Base-by-base conservation (phyloP, 164 flowering plant species). In the Berberis thunbergii region DNA sequence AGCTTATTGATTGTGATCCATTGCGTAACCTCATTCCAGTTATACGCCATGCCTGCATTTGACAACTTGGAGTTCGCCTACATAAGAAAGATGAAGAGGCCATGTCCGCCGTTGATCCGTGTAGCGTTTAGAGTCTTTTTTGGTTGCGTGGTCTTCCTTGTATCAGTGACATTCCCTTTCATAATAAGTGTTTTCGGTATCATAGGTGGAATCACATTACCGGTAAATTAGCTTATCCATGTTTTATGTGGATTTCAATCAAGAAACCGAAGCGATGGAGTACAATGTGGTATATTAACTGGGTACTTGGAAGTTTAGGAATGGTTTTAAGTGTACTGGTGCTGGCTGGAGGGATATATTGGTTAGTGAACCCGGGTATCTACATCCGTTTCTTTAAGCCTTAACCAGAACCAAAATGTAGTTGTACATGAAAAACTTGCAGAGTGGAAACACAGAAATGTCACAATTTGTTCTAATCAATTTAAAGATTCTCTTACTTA, bases 201-300 rank as follows among this genome's bases (percentile, higher is more conserved):
- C 1, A 65, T 92, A 0, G 89, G 96, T 50, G 97, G 96, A 4
- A 54, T 91, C 0, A 72, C 89, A 0, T 75, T 86, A 62, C 91
- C 97, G 0, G 76, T 91, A 43, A 88, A 2, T 72, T 88, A 41
- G 88, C 83, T 4, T 84, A 85, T 45, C 97, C 97, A 7, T 91
- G 97, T 73, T 86, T 86, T 73, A 88, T 91, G 88, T 91, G 92
- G 89, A 67, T 82, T n/a, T 56, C 72, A 60, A 60, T 85, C 7
- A 88, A 80, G 82, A 86, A 83, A 61, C 92, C 91, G 0, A 67
- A 81, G 72, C 59, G 7, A 45, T 74, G 63, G 54, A 55, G 81
- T 6, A 69, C 67, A 26, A 67, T 67, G 45, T 86, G 95, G 91
- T 81, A 73, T 61, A 7, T 86, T 0, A 85, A 90, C 46, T 79